Evolutionary conservation across 805 yeast genomes (phyloP).

Genomic region (Kodamaea nitidulidarum): DNA sequence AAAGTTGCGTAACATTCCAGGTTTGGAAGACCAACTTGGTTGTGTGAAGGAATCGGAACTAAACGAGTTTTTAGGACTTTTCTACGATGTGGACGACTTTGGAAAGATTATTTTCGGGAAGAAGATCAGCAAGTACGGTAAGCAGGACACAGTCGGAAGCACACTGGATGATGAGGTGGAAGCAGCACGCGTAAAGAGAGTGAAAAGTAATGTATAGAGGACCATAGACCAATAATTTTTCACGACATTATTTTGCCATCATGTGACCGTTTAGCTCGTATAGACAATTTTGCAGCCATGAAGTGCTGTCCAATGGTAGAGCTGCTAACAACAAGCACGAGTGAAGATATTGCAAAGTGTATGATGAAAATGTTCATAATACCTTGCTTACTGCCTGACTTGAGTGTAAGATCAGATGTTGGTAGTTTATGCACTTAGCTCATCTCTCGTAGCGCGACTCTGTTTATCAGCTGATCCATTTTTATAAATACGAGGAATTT

Average conservation of each 20-base stretch:
- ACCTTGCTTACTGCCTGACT: too few species aligned
- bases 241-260: not conserved
- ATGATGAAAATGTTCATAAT: too few species aligned
- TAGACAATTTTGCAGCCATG: constrained; percentile 2
- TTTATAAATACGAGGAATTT: not conserved
- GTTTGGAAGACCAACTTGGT: constrained; percentile 15
- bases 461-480: not conserved
- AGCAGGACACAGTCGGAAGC: not conserved
- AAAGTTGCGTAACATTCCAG: constrained; percentile 10
- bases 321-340: not conserved
- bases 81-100: constrained; percentile 23
- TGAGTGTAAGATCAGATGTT: too few species aligned
- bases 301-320: not conserved
- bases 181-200: not conserved
- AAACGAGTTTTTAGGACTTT: constrained; percentile 19
- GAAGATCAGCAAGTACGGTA: constrained; percentile 14
- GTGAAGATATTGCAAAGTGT: not conserved
- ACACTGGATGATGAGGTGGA: not conserved
- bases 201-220: constrained; percentile 1
- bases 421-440: not conserved
- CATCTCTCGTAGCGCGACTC: not conserved
- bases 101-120: constrained; percentile 22
- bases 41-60: constrained; percentile 16
- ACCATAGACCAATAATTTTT: not conserved
- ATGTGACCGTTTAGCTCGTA: constrained; percentile 1